phyloP scores from a whole-genome alignment of 495 filamentous ascomycete genomes.

The Lasiosphaeris hirsuta region DNA sequence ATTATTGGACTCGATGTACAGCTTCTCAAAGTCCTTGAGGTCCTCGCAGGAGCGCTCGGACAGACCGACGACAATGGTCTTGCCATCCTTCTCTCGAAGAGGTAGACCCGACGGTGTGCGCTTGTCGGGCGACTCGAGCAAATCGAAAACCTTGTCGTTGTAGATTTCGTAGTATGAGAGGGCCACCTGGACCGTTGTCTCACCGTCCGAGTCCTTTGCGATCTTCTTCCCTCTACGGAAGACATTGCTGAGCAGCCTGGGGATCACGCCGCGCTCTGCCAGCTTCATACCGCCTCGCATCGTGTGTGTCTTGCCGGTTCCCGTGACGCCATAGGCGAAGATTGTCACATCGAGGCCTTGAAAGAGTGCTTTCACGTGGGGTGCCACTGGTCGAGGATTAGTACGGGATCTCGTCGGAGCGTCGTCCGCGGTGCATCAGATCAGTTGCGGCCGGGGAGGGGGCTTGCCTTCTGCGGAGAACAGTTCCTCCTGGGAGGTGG shows the following conservation, averaged over 20 bases:
- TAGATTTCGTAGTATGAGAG: conserved; percentile 99
- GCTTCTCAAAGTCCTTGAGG: conserved; percentile 84
- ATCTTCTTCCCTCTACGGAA: conserved; percentile 84
- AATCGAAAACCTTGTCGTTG: conserved; percentile 91
- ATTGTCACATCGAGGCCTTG: conserved; percentile 90
- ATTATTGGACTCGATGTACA: conserved; percentile 93
- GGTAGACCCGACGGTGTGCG: conserved; percentile 80
- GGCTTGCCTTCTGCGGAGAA: conserved; percentile 81
- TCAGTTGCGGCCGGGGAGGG: not conserved
- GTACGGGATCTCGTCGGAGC: not conserved
- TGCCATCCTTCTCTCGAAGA: conserved; percentile 81
- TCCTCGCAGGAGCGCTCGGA: conserved; percentile 80
- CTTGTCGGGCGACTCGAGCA: conserved; percentile 89
- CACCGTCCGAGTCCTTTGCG: conserved; percentile 74
- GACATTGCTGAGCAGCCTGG: conserved; percentile 79
- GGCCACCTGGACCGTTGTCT: conserved; percentile 69
- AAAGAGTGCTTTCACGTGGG: conserved; percentile 83
- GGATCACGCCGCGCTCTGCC: conserved; percentile 87
- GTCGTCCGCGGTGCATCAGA: not conserved
- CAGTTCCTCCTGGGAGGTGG: conserved; percentile 75
- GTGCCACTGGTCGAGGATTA: conserved; percentile 41
- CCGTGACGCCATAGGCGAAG: conserved; percentile 94
- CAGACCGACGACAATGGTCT: conserved; percentile 88
- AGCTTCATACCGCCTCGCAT: conserved; percentile 93
- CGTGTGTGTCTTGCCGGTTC: conserved; percentile 95